Conservation (phyloP, 2,329 filamentous ascomycete species). For the Paecilomyces sp. region DNA sequence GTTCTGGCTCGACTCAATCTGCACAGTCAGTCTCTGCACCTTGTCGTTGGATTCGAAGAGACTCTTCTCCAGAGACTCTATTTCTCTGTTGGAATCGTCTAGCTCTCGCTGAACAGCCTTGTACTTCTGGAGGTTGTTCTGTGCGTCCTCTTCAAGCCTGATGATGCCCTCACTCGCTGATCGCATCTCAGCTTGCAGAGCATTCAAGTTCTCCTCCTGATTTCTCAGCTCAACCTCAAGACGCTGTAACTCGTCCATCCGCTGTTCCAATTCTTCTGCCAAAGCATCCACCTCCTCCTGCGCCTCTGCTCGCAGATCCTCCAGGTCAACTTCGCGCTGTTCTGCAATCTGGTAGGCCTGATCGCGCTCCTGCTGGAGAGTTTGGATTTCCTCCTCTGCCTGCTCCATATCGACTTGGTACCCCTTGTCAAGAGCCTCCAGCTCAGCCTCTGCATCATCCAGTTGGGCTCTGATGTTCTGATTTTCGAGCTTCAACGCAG, state of each 20-base stretch:
- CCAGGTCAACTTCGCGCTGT: slow-evolving; percentile 48
- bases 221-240: slow-evolving; percentile 66
- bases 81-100: slow-evolving; percentile 74
- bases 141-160: slow-evolving; percentile 81
- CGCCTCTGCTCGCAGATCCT: slow-evolving; percentile 50
- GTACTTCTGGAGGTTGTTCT: slow-evolving; percentile 69
- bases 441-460: slow-evolving; percentile 70
- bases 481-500: slow-evolving; percentile 78
- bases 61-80: slow-evolving; percentile 77
- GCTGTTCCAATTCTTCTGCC: slow-evolving; percentile 62
- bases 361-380: slow-evolving; percentile 75
- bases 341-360: slow-evolving; percentile 71
- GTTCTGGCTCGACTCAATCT: slow-evolving; percentile 84
- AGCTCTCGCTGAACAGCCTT: slow-evolving; percentile 77
- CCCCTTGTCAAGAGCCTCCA: slow-evolving; percentile 64
- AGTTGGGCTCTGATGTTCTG: slow-evolving; percentile 81
- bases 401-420: slow-evolving; percentile 77
- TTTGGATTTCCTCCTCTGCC: slow-evolving; percentile 70
- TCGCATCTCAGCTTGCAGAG: slow-evolving; percentile 90
- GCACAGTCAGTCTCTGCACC: slow-evolving; percentile 77
- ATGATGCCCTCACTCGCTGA: slow-evolving; percentile 81
- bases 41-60: slow-evolving; percentile 81
- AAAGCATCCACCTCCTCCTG: slow-evolving; percentile 53
- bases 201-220: slow-evolving; percentile 77
- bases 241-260: slow-evolving; percentile 62